Conservation (phyloP, 78 protist species). For the Dictyostelium purpureum region DNA sequence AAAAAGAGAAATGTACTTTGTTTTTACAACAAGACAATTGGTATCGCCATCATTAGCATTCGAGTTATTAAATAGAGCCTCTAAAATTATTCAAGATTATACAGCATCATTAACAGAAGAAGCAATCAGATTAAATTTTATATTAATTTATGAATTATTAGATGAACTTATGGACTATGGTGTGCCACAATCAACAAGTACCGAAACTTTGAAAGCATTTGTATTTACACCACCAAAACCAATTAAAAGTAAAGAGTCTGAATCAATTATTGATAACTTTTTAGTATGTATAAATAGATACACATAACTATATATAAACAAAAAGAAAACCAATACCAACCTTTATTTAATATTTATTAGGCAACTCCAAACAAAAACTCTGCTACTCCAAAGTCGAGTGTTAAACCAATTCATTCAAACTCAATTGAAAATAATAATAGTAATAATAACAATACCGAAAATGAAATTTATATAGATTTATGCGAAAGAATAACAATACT, state of each 20-base stretch:
- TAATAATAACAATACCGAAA: not conserved
- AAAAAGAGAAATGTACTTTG: constrained; percentile 84
- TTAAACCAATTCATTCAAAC: constrained; percentile 54
- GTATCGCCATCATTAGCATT: constrained; percentile 84
- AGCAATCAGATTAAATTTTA: constrained; percentile 88
- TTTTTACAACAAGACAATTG: constrained; percentile 86
- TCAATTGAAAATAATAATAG: not conserved
- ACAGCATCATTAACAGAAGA: constrained; percentile 88
- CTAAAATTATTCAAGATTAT: constrained; percentile 81
- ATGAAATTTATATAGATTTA: constrained; percentile 91
- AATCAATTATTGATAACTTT: constrained; percentile 49
- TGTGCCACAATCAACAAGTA: constrained; percentile 87
- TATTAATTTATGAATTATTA: constrained; percentile 93
- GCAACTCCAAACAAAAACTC: constrained; percentile 56
- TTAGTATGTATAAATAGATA: not conserved
- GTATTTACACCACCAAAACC: constrained; percentile 71
- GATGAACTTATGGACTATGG: constrained; percentile 94
- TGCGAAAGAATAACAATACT: constrained; percentile 87
- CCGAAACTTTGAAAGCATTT: constrained; percentile 86
- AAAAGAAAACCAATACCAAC: not conserved
- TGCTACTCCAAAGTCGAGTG: constrained; percentile 6
- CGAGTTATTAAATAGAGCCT: constrained; percentile 84
- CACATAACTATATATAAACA: not conserved
- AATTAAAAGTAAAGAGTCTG: not conserved
- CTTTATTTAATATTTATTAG: not conserved